phyloP scores from a whole-genome alignment of 2,329 filamentous ascomycete species.

The Claviceps arundinis region DNA sequence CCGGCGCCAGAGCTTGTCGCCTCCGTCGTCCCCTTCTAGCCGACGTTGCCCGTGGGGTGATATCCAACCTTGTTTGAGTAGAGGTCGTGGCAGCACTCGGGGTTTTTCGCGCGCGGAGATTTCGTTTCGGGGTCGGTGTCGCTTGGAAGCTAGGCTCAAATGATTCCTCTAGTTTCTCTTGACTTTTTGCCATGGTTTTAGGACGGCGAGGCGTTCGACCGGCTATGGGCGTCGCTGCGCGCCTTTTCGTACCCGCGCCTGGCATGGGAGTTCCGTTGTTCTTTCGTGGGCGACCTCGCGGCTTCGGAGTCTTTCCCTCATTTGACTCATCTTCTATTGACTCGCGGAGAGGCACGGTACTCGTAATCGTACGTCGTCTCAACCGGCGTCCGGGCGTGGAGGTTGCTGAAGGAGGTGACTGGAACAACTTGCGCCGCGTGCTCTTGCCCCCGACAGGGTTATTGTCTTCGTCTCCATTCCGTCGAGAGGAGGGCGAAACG shows the following conservation, averaged over 20 bases:
- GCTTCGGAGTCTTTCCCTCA: conserved; percentile 25
- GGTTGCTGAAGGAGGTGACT: conserved; percentile 27
- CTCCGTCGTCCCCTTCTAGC: conserved; percentile 9
- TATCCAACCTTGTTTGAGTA: conserved; percentile 13
- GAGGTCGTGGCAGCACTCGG: conserved; percentile 6
- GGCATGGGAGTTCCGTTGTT: conserved; percentile 40
- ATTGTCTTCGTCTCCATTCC: conserved; percentile 8
- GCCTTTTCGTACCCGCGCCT: conserved; percentile 27
- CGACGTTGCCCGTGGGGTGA: conserved; percentile 8
- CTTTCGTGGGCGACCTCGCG: conserved; percentile 33
- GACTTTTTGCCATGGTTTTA: conserved; percentile 18
- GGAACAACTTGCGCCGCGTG: conserved; percentile 29
- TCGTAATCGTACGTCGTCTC: conserved; percentile 30
- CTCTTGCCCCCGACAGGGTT: conserved; percentile 14
- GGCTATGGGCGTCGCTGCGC: conserved; percentile 29
- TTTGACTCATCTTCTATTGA: conserved; percentile 19
- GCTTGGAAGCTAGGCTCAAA: conserved; percentile 12
- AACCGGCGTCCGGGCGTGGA: conserved; percentile 15
- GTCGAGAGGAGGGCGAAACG: conserved; percentile 34
- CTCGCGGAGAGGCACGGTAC: conserved; percentile 37
- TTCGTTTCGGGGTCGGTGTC: conserved; percentile 19
- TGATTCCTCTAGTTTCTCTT: conserved; percentile 14
- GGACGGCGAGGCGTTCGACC: conserved; percentile 21
- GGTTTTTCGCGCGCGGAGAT: conserved; percentile 16
- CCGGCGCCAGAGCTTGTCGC: conserved; percentile 13